Evolutionary conservation across 2,329 filamentous ascomycete species (phyloP).

Genomic region (Aspergillus pseudonomiae): DNA sequence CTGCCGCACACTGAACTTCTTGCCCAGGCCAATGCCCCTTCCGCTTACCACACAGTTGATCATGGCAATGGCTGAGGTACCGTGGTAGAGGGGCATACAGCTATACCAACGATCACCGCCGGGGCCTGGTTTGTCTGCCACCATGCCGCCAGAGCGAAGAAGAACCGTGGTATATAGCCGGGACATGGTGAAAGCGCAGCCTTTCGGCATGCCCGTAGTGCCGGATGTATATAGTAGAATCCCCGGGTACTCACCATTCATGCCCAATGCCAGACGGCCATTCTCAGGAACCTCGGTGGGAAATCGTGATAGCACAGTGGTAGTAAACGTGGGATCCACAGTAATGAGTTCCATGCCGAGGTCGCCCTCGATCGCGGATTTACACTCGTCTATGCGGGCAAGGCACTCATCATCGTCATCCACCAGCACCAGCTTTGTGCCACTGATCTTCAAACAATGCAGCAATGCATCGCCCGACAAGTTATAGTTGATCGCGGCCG

Average conservation of each 20-base stretch:
- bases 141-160: conserved; percentile 34
- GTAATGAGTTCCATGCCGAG: conserved; percentile 62
- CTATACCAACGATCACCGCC: conserved; percentile 68
- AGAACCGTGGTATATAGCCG: conserved; percentile 46
- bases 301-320: conserved; percentile 48
- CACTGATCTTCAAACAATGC: conserved; percentile 65
- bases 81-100: conserved; percentile 79
- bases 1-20: conserved; percentile 64
- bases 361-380: conserved; percentile 53
- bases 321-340: conserved; percentile 54
- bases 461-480: conserved; percentile 64
- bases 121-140: conserved; percentile 32
- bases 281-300: conserved; percentile 57
- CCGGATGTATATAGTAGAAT: conserved; percentile 75
- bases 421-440: conserved; percentile 60
- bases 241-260: conserved; percentile 59
- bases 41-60: conserved; percentile 60
- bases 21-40: conserved; percentile 44
- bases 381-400: conserved; percentile 59
- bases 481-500: conserved; percentile 73
- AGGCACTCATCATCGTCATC: conserved; percentile 59
- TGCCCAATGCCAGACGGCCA: conserved; percentile 50
- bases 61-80: conserved; percentile 67
- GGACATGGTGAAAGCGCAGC: conserved; percentile 61
- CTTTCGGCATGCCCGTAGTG: conserved; percentile 76